Conservation (phyloP, 352 stramenopile genomes). For the Peronospora farinosa region DNA sequence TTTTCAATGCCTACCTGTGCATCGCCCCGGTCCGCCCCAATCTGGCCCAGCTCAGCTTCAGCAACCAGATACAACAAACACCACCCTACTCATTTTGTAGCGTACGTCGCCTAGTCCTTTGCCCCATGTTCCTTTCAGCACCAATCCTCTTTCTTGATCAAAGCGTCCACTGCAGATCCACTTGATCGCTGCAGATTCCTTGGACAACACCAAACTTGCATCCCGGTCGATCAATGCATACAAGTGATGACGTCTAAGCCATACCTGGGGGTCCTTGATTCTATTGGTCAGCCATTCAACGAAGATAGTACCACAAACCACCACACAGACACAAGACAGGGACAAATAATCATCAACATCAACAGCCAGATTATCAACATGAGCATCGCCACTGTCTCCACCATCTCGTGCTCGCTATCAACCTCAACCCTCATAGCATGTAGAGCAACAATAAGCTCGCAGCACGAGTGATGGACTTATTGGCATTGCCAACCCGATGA, state of each 20-base stretch:
- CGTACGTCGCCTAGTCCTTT: conserved; percentile 8
- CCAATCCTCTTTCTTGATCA: conserved; percentile 1
- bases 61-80: conserved; percentile 18
- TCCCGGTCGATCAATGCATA: conserved; percentile 18
- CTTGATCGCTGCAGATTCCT: conserved; percentile 8
- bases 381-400: conserved; percentile 30
- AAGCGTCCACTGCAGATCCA: background rate
- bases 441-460: conserved; percentile 14
- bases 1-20: conserved; percentile 26
- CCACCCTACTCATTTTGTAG: conserved; percentile 8
- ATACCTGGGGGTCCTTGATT: conserved; percentile 56
- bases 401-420: conserved; percentile 22
- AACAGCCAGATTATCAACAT: conserved; percentile 21
- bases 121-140: background rate
- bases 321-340: conserved; percentile 21
- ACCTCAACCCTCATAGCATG: conserved; percentile 6
- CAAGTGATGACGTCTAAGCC: conserved; percentile 29
- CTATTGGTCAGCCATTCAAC: conserved; percentile 31
- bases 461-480: conserved; percentile 6
- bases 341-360: conserved; percentile 38
- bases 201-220: conserved; percentile 7
- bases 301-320: conserved; percentile 30
- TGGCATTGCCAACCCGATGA: conserved; percentile 7
- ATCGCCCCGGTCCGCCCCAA: conserved; percentile 1
- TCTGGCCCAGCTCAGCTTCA: conserved; percentile 10